Base-by-base conservation (phyloP, 169 alveolate species). In the Cardiosporidium cionae region DNA sequence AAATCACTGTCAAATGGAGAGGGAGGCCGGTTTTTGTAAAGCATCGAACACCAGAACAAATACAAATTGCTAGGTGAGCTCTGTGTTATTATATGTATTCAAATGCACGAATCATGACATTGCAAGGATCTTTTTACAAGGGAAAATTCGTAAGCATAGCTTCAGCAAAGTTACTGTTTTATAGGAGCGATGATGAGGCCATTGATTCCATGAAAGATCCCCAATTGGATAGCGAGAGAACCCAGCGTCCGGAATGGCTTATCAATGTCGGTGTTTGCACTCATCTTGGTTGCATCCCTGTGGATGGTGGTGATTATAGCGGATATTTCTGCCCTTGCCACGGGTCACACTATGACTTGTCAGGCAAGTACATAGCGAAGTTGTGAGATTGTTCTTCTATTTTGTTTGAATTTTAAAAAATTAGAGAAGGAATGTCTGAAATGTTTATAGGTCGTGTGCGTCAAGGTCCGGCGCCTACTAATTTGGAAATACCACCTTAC, bases 251-350 rank as follows among this genome's bases (percentile, higher is more conserved):
- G 0, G 92, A 90, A 62, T 90, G 94, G 94, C 81, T 90, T 27
- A 87, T 90, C 35, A 88, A 86, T 74, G 81, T 90, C 25, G 94
- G 89, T 7, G 86, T 88, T 6, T 90, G 94, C 74, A 90, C 94
- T 1, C 94, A 90, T 68, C 80, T 90, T 70, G 94, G 94, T 4
- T 90, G 94, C 64, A 81, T 90, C 34, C 94, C 94, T 1, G 72
- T 81, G 36, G 93, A 92, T 23, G 81, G 78, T 7, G 94, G 94
- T 65, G 85, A 82, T 70, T 90, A 83, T 64, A 83, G 85, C 27
- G 94, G 94, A 7, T 90, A 79, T 83, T 90, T 88, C 83, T 90
- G 94, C 74, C 94, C 94, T 32, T 90, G 94, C 80, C 94, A 90
- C 65, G 94, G 94, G 34, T 88, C 94, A 33, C 94, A 90, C 76